Percentiles rank a stretch among this genome's conserved stretches.
Evolutionary conservation across 139 green algal genomes (phyloP).

Genomic region (Chlorella vulgaris): DNA sequence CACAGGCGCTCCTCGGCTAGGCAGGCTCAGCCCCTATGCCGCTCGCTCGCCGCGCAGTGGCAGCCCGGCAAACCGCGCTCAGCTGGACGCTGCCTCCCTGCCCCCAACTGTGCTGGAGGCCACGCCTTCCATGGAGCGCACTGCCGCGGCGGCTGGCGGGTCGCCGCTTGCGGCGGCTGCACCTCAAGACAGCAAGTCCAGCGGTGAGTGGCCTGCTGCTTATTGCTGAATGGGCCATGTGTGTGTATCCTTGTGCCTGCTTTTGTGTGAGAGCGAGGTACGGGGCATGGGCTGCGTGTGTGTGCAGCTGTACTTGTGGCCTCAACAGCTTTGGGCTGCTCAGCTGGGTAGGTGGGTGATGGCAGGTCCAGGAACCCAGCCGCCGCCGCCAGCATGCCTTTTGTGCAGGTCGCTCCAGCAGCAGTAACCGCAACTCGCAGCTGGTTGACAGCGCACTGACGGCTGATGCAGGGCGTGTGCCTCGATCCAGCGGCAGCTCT

Average conservation of each 20-base stretch:
- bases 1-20: too few relatives aligned
- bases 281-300: too few relatives aligned
- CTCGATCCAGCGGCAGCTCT: neutral
- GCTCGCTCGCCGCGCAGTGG: neutral
- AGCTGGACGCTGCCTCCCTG: neutral
- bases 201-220: neutral
- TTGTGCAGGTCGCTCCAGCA: neutral
- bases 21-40: neutral
- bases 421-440: neutral
- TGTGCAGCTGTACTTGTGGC: neutral
- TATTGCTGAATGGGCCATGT: neutral
- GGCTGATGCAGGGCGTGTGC: neutral
- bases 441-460: constrained; percentile 5
- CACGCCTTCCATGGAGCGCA: constrained; percentile 4
- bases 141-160: too few relatives aligned
- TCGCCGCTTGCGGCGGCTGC: neutral
- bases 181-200: neutral
- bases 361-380: neutral
- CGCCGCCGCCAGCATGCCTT: neutral
- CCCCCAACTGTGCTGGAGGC: constrained; percentile 18
- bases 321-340: neutral
- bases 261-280: too few relatives aligned
- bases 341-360: too few relatives aligned
- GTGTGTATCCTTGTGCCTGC: neutral
- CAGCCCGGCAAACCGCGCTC: neutral